Base-by-base conservation (phyloP, 1,284 basidiomycete species). In the Sphagnurus paluster region DNA sequence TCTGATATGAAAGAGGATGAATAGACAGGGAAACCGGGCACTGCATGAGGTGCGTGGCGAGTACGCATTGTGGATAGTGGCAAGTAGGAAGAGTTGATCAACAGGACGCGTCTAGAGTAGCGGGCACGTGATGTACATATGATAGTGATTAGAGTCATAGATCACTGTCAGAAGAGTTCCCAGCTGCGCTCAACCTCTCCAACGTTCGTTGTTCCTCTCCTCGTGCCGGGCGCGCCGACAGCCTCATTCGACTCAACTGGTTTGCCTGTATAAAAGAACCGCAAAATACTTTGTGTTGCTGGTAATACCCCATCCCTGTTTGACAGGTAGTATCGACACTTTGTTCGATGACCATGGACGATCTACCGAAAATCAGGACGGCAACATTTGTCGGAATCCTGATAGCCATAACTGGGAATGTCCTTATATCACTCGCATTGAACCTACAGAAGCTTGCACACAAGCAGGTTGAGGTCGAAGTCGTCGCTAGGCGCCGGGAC, bases 391-490 rank as follows among this genome's bases (percentile, higher is more conserved):
- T 92, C 50, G 94, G 94, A 25, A 94, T 97, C 34, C 76, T 78
- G 9, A 83, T 95, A 41, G 88, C 93, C 3, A 79, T 96, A 42
- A 75, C 77, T 1, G 94, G 93, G 37, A 97, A 97, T 62, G 66
- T 95, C 4, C 79, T 97, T 52, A 95, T 98, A 55, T 90, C 88
- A 9, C 75, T 96, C 1, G 94, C 93, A 2, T 76, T 98, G 59
- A 94, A 93, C 62, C 72, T 90, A 32, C 94, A 97, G 68, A 97
- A 97, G 64, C 80, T 97, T 5, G 93, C 93, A 0, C 94, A 98
- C 69, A 77, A 79, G 57, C 77, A 87, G 26, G 72, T 92, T 19
- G 83, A 84, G 55, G 63, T 59, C 29, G 64, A 65, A 58, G 49
- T 40, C 49, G 40, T 47, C 25, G 39, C 49, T 42, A 52, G 40